phyloP scores from a whole-genome alignment of 2,329 filamentous ascomycete species.

The Colletotrichum sublineola region DNA sequence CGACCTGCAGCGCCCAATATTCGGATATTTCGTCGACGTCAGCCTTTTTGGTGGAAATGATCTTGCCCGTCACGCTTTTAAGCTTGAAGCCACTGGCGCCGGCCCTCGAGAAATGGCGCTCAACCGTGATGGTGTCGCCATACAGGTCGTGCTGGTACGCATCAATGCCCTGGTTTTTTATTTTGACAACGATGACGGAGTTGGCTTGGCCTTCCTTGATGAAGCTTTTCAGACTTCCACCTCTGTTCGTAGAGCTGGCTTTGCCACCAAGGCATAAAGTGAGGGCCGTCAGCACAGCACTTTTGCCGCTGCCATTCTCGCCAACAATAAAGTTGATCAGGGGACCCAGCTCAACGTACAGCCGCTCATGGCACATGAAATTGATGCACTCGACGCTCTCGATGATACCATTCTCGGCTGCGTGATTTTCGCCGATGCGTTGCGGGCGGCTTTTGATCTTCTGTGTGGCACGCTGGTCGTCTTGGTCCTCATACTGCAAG shows the following conservation, averaged over 20 bases:
- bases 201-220: slow-evolving; percentile 90
- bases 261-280: slow-evolving; percentile 96
- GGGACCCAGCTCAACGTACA: slow-evolving; percentile 88
- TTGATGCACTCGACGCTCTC: slow-evolving; percentile 89
- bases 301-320: slow-evolving; percentile 98
- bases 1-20: slow-evolving; percentile 92
- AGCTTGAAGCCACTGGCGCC: slow-evolving; percentile 89
- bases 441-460: slow-evolving; percentile 66
- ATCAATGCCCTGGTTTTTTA: slow-evolving; percentile 90
- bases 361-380: slow-evolving; percentile 93
- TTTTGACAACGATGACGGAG: slow-evolving; percentile 81
- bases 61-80: slow-evolving; percentile 77
- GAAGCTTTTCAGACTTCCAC: slow-evolving; percentile 87
- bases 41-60: slow-evolving; percentile 84
- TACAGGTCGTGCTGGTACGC: slow-evolving; percentile 88
- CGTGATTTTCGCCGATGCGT: slow-evolving; percentile 74
- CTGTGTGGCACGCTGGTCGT: slow-evolving; percentile 76
- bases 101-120: slow-evolving; percentile 84
- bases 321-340: slow-evolving; percentile 98
- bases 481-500: slow-evolving; percentile 67
- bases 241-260: slow-evolving; percentile 91
- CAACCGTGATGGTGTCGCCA: slow-evolving; percentile 88
- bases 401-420: slow-evolving; percentile 87
- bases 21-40: slow-evolving; percentile 95
- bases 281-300: slow-evolving; percentile 91